These are phyloP conservation scores for Anastatica hierochuntica DNA, from an alignment of 345 rosid species.

Conservation along the genomic window DNA sequence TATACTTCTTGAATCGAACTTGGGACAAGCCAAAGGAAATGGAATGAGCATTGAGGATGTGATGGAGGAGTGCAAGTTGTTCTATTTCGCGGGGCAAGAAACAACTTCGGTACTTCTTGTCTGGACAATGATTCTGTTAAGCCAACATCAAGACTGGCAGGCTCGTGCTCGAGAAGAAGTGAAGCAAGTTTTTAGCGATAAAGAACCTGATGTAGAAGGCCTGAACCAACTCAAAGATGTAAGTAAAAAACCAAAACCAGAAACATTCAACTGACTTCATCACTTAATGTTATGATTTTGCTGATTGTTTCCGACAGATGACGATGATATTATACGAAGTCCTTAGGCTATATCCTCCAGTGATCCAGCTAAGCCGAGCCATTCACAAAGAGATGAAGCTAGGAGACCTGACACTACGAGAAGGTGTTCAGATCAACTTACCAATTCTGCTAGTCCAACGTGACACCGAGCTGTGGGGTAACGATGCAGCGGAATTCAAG, in stretches of 20 bases:
- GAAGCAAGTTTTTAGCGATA: too few species aligned
- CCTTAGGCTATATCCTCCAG: constrained; percentile 17
- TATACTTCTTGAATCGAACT: constrained; percentile 29
- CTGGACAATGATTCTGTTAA: too few species aligned
- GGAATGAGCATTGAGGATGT: constrained; percentile 37
- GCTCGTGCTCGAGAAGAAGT: too few species aligned
- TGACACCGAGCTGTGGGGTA: constrained; percentile 4
- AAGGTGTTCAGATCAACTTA: constrained; percentile 12
- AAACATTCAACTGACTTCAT: too few species aligned
- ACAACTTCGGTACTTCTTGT: constrained; percentile 40
- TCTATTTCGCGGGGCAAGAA: constrained; percentile 53
- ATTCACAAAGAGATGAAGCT: constrained; percentile 24
- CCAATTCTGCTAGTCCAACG: constrained; percentile 28
- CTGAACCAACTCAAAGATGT: too few species aligned
- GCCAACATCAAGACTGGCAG: too few species aligned
- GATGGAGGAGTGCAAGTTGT: constrained; percentile 50
- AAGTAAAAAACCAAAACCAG: too few species aligned
- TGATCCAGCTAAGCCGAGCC: not conserved
- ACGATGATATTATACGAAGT: constrained; percentile 21
- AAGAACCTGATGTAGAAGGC: too few species aligned
- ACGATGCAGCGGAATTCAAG: constrained; percentile 42
- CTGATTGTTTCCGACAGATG: not conserved
- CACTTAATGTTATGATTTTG: too few species aligned
- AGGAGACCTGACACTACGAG: constrained; percentile 27
- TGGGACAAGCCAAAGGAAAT: constrained; percentile 28